A percentile compares a stretch with the other conserved stretches of the same genome.
These are phyloP conservation scores for Solanum aculeatissimum DNA, from an alignment of 305 asterid species.

Conservation along the genomic window DNA sequence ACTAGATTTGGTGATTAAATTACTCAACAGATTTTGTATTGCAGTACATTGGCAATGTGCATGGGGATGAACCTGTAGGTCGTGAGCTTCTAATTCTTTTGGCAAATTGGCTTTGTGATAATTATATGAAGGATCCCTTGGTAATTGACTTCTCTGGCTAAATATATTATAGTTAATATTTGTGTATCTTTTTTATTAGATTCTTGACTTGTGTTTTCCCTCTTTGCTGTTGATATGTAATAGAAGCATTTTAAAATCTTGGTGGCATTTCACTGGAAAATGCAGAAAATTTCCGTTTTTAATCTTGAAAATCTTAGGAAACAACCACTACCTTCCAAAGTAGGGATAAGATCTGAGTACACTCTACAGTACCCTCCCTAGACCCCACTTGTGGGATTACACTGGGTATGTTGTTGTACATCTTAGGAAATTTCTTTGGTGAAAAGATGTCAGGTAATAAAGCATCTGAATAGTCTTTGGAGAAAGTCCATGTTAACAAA, in stretches of 20 bases:
- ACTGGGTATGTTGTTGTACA: background rate
- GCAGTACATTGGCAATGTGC: conserved; percentile 95
- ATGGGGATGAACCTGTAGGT: conserved; percentile 98
- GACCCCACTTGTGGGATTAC: background rate
- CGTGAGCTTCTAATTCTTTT: conserved; percentile 86
- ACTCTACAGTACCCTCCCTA: background rate
- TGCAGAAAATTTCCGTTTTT: background rate
- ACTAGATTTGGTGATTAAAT: conserved; percentile 13
- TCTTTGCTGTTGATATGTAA: background rate
- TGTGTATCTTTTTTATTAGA: background rate
- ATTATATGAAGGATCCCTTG: conserved; percentile 78
- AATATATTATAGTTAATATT: background rate
- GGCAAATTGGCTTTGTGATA: conserved; percentile 86
- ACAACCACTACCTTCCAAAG: background rate
- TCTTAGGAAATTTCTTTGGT: background rate
- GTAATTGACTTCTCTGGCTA: conserved; percentile 24
- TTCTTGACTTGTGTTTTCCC: background rate
- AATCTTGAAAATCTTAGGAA: background rate
- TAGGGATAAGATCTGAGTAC: background rate
- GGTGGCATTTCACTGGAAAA: background rate
- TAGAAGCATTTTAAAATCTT: background rate
- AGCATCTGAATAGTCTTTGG: background rate
- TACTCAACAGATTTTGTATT: conserved; percentile 18
- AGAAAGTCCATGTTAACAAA: background rate
- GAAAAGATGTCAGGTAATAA: background rate